Evolutionary conservation across 225 moss, liverwort and hornwort genomes (phyloP).

Genomic region (Lunularia cruciata): DNA sequence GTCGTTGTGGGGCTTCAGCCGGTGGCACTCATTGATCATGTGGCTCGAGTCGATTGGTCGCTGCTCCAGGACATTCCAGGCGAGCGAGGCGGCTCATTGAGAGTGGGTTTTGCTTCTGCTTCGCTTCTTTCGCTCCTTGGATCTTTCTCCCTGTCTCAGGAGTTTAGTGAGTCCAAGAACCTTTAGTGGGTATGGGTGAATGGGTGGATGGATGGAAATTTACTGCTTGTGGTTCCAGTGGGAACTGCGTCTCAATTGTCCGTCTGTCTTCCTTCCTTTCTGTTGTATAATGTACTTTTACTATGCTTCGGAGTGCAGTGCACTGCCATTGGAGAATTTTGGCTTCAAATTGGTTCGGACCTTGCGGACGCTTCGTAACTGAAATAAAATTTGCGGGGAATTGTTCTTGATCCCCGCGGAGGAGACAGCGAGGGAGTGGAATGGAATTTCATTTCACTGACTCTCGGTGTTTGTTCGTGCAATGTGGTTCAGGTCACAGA

Average conservation of each 20-base stretch:
- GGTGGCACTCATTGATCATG: slow-evolving; percentile 85
- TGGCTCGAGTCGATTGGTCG: slow-evolving; percentile 78
- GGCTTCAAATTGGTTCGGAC: background rate
- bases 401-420: too few species aligned
- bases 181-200: too few species aligned
- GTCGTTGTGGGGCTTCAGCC: slow-evolving; percentile 84
- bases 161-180: too few species aligned
- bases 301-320: too few species aligned
- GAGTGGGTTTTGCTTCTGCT: slow-evolving; percentile 32
- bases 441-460: background rate
- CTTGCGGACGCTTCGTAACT: background rate
- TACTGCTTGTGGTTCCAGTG: background rate
- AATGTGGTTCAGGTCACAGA: slow-evolving; percentile 37
- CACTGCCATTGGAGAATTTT: too few species aligned
- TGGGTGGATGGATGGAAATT: too few species aligned
- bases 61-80: slow-evolving; percentile 72
- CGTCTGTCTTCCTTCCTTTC: background rate
- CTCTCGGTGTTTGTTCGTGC: background rate
- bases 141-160: background rate
- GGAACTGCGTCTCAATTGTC: background rate
- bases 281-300: too few species aligned
- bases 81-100: slow-evolving; percentile 82
- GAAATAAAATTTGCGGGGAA: background rate
- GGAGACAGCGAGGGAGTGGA: background rate
- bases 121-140: background rate